Base-by-base conservation (phyloP, 768 basidiomycete species). In the Daedaleopsis sinensis region DNA sequence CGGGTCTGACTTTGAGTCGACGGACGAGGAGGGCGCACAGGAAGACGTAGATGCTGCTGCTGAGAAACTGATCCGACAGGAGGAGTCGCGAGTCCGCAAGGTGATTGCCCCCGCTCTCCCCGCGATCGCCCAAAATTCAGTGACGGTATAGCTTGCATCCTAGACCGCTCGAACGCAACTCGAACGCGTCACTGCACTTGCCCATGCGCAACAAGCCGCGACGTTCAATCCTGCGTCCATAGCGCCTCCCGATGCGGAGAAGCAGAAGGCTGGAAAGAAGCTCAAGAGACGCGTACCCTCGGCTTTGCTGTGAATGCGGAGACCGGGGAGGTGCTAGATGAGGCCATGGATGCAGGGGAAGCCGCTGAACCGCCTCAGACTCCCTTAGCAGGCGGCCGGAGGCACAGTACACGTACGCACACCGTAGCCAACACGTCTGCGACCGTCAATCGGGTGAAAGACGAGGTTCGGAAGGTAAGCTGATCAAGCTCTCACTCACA, bases 1-100 rank as follows among this genome's bases (percentile, higher is more conserved):
- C 61, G 91, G 82, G 65, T 91, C 89, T 11, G 93, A 94, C 71
- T 94, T 95, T 68, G 90, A 86, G 63, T 91, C 89, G 65, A 94
- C 93, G 0, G 93, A 94, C 59, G 91, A 91, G 47, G 84, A 82
- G 58, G 77, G 61, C 9, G 79, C 73, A 1, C 80, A 82, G 24
- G 72, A 68, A n/a, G 81, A 82, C 24, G 83, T 81, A 12, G 76
- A 78, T 18, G 84, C 84, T 6, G 79, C 76, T 5, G 87, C 78
- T 0, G 91, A 93, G 67, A 80, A 74, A 44, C 76, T 74, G n/a
- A 77, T 82, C 5, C 72, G 76, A 37, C 86, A 88, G 11, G 90
- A 91, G 65, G 89, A 91, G 56, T 81, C 75, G 59, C 77, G 76
- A 47, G 74, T 69, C n/a, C 71, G 78, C 62, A 85, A 82, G 79